Percentiles rank a stretch among this genome's conserved stretches.
Evolutionary conservation across 2,329 filamentous ascomycete species (phyloP).

Genomic region (Xylariaceae sp.): DNA sequence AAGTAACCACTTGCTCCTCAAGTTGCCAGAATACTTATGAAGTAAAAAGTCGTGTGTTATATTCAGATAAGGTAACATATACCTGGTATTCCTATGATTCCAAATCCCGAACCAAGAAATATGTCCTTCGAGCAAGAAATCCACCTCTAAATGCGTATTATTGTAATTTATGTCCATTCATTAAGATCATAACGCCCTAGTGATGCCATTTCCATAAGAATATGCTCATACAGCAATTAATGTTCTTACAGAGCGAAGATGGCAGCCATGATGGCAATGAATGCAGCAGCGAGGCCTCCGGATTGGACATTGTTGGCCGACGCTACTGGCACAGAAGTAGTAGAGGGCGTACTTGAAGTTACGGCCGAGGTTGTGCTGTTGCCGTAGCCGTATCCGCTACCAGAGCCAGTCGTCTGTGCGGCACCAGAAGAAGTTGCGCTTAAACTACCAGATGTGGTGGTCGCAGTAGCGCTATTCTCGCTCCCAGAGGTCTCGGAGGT

Average conservation of each 20-base stretch:
- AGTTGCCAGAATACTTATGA: too few species aligned
- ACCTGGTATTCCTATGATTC: too few species aligned
- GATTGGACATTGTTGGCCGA: constrained; percentile 17
- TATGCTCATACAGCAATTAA: not conserved
- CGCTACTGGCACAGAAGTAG: constrained; percentile 21
- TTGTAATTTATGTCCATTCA: too few species aligned
- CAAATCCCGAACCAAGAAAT: too few species aligned
- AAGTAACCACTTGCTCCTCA: too few species aligned
- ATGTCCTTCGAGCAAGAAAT: too few species aligned
- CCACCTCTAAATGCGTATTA: too few species aligned
- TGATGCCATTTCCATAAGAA: not conserved
- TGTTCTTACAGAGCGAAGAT: constrained; percentile 32
- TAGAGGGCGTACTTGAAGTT: constrained; percentile 8
- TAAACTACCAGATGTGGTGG: constrained; percentile 11
- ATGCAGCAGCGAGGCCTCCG: constrained; percentile 30
- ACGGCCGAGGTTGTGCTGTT: constrained; percentile 21
- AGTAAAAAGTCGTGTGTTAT: too few species aligned
- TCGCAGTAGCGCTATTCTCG: constrained; percentile 8
- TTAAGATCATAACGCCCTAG: too few species aligned
- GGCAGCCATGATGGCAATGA: constrained; percentile 31
- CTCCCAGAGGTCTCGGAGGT: not conserved
- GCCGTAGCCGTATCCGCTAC: not conserved
- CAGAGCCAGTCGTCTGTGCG: not conserved
- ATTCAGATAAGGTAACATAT: too few species aligned
- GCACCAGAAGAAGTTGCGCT: constrained; percentile 2